Conservation (phyloP, 768 basidiomycete genomes). For the Boletus fagicola region DNA sequence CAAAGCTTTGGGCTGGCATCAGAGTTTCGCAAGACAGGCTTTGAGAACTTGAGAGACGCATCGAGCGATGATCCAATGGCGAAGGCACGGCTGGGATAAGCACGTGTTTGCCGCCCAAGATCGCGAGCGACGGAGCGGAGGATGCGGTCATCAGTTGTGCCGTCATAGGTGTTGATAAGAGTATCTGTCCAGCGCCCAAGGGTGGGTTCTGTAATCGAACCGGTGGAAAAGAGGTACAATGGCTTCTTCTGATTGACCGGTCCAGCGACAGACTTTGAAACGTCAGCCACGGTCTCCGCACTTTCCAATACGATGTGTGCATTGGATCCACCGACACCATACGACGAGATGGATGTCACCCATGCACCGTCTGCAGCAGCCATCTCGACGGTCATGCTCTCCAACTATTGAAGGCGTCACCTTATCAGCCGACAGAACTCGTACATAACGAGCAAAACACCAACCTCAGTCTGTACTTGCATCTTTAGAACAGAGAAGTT, state of each 20-base stretch:
- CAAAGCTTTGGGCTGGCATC: conserved; percentile 32
- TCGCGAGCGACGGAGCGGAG: conserved; percentile 31
- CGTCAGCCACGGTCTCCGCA: conserved; percentile 16
- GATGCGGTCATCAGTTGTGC: conserved; percentile 19
- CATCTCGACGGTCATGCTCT: conserved; percentile 28
- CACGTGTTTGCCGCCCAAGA: conserved; percentile 30
- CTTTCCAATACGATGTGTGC: conserved; percentile 34
- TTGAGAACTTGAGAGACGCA: conserved; percentile 29
- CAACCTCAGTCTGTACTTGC: conserved; percentile 26
- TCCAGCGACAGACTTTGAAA: conserved; percentile 3
- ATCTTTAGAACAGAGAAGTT: conserved; percentile 26
- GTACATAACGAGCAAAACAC: neutral
- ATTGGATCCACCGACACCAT: conserved; percentile 36
- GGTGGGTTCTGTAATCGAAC: conserved; percentile 29
- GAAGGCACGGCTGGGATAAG: conserved; percentile 29
- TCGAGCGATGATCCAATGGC: conserved; percentile 25
- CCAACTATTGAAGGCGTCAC: conserved; percentile 9
- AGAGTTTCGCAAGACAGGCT: conserved; percentile 26
- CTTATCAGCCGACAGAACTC: neutral
- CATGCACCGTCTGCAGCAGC: conserved; percentile 29
- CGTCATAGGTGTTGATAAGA: conserved; percentile 16
- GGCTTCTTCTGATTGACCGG: conserved; percentile 8
- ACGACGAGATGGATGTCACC: conserved; percentile 34
- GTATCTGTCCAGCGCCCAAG: conserved; percentile 27
- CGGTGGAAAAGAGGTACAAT: conserved; percentile 28